Base-by-base conservation (phyloP, 352 stramenopile species). In the Globisporangium apiculatum region DNA sequence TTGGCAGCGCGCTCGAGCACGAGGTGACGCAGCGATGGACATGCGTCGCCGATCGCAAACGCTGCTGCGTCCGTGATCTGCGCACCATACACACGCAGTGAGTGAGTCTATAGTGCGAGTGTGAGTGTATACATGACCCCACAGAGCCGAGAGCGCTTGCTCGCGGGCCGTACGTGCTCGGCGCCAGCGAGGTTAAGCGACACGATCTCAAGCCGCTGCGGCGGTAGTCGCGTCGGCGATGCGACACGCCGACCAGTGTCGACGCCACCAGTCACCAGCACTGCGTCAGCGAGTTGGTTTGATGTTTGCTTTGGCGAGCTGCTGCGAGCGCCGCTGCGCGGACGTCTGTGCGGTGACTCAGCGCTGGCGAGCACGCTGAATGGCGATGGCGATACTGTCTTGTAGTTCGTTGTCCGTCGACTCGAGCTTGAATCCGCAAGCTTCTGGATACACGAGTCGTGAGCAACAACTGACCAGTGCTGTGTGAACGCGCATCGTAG, bases 391-490 rank as follows among this genome's bases (percentile, higher is more conserved):
- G 4, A 15, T 37, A 7, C 17, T 51, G 7, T 5, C 11, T 52
- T 17, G 18, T 17, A 1, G n/a, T 52, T 41, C 17, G 48, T 38
- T 17, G 52, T 56, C 36, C 55, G 8, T 45, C 36, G 47, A 37
- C 1, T 31, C 15, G 10, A 5, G n/a, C 10, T 17, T 51, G 47
- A 37, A 11, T 55, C 61, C 2, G 57, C 66, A 7, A 92, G 62
- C 12, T 67, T 67, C 31, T 64, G 48, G 57, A 90, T 49, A 48
- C 79, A 90, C 48, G 77, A 66, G 58, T 92, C 82, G 5, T 68
- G 67, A 1, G 79, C 75, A 11, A 90, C 70, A 1, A 92, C 69
- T 1, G 79, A 89, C 79, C 82, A 92, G 1, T 76, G 66, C 68
- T 87, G 65, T 36, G 24, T 31, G 24, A 31, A 31, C 24, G 24